phyloP scores from a whole-genome alignment of 2,329 filamentous ascomycete genomes.

The Paecilomyces fulvus region DNA sequence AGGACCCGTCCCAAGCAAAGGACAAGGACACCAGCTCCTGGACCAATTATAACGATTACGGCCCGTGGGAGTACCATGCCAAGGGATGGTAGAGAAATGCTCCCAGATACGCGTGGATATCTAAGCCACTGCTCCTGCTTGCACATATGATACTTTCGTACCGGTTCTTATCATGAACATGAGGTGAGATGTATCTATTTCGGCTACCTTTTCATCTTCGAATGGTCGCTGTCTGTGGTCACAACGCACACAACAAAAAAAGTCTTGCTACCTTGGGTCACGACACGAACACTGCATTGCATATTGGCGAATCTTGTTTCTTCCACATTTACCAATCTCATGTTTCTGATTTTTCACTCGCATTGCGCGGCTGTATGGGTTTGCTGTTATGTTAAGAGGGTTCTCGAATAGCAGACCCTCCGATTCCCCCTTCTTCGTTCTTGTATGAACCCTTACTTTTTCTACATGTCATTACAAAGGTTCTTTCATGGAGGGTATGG shows the following conservation, averaged over 20 bases:
- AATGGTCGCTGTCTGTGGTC: neutral
- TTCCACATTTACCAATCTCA: slow-evolving; percentile 6
- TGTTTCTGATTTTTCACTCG: slow-evolving; percentile 14
- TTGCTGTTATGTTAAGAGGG: slow-evolving; percentile 13
- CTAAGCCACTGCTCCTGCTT: neutral
- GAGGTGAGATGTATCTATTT: slow-evolving; percentile 6
- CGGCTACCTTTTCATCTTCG: neutral
- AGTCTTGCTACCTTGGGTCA: neutral
- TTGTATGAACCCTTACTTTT: slow-evolving; percentile 22
- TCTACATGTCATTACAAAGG: slow-evolving; percentile 10
- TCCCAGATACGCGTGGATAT: slow-evolving; percentile 2
- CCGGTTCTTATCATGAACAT: neutral
- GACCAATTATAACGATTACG: slow-evolving; percentile 80
- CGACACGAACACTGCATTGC: slow-evolving; percentile 20
- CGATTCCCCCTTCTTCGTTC: slow-evolving; percentile 17
- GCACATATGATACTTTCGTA: slow-evolving; percentile 2
- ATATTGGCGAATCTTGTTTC: slow-evolving; percentile 27
- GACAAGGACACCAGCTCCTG: slow-evolving; percentile 58
- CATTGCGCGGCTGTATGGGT: slow-evolving; percentile 24
- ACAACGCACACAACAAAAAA: neutral
- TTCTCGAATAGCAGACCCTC: slow-evolving; percentile 8
- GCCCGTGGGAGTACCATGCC: slow-evolving; percentile 74
- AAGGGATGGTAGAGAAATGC: slow-evolving; percentile 62
- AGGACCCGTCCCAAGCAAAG: slow-evolving; percentile 33
- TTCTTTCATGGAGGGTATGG: slow-evolving; percentile 11